Conservation (phyloP, 129 eudicot genomes). For the Silybum marianum region DNA sequence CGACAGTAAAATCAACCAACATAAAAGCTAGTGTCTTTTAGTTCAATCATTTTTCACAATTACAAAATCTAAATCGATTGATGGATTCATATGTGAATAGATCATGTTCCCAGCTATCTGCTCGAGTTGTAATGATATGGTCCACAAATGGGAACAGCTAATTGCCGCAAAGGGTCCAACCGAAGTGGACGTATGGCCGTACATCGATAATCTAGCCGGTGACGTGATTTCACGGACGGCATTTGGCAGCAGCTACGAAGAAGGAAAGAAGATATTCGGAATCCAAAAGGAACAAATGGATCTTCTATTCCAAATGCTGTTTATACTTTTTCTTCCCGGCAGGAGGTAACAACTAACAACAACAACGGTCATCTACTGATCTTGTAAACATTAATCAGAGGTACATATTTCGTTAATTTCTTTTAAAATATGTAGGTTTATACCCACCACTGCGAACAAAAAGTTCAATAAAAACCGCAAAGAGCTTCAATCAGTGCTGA, state of each 20-base stretch:
- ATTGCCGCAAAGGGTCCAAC: not conserved
- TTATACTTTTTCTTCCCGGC: conserved; percentile 26
- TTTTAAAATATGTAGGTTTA: conserved; percentile 24
- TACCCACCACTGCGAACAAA: conserved; percentile 49
- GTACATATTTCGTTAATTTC: not conserved
- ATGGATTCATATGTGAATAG: conserved; percentile 13
- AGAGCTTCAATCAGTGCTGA: conserved; percentile 34
- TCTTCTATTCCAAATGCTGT: conserved; percentile 14
- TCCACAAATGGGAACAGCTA: conserved; percentile 46
- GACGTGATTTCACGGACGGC: conserved; percentile 41
- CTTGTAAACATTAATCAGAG: not conserved
- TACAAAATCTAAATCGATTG: not conserved
- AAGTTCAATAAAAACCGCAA: conserved; percentile 30
- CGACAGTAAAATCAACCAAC: too few species aligned
- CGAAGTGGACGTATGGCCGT: conserved; percentile 37
- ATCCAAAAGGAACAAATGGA: conserved; percentile 35
- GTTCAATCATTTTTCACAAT: not conserved
- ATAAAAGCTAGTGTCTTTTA: not conserved
- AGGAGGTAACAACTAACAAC: conserved; percentile 25
- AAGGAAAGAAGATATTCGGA: conserved; percentile 27
- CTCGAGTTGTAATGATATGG: conserved; percentile 46
- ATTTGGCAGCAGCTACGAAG: conserved; percentile 33
- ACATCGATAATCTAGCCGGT: conserved; percentile 21
- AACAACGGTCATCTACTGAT: not conserved
- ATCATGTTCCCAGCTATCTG: conserved; percentile 32